Evolutionary conservation across 106 monocot genomes (phyloP).

Genomic region (Phalaenopsis equestris): DNA sequence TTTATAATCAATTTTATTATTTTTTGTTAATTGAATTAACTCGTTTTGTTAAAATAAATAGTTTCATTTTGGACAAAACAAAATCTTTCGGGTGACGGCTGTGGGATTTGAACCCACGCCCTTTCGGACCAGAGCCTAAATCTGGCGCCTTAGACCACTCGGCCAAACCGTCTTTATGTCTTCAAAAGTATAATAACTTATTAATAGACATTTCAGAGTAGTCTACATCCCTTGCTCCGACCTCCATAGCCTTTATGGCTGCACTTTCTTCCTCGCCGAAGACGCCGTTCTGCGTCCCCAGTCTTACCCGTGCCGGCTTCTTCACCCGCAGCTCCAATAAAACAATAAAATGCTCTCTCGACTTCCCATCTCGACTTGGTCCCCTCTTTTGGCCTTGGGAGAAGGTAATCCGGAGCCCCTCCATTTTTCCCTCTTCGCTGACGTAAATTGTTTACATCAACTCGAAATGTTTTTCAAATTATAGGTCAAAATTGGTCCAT

Average conservation of each 20-base stretch:
- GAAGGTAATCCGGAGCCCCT: background rate
- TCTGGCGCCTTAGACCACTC: conserved; percentile 99
- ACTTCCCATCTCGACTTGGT: background rate
- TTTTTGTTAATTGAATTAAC: too few species aligned
- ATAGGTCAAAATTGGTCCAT: conserved; percentile 70
- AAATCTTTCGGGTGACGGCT: too few species aligned
- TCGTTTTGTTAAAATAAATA: too few species aligned
- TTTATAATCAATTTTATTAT: too few species aligned
- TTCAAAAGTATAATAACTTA: background rate
- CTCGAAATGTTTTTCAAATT: background rate
- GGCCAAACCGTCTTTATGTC: conserved; percentile 36
- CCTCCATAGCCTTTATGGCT: conserved; percentile 2
- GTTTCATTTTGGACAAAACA: too few species aligned
- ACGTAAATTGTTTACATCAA: too few species aligned
- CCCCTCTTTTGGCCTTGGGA: conserved; percentile 19
- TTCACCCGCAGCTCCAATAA: background rate
- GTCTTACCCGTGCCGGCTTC: background rate
- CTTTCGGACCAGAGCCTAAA: conserved; percentile 99
- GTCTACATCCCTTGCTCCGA: too few species aligned
- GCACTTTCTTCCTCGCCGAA: background rate
- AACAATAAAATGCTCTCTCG: background rate
- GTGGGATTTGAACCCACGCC: conserved; percentile 99
- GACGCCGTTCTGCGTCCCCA: background rate
- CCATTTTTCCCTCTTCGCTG: background rate
- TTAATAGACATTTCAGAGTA: background rate